phyloP scores from a whole-genome alignment of 345 rosid genomes.

The Lepidium aucheri region DNA sequence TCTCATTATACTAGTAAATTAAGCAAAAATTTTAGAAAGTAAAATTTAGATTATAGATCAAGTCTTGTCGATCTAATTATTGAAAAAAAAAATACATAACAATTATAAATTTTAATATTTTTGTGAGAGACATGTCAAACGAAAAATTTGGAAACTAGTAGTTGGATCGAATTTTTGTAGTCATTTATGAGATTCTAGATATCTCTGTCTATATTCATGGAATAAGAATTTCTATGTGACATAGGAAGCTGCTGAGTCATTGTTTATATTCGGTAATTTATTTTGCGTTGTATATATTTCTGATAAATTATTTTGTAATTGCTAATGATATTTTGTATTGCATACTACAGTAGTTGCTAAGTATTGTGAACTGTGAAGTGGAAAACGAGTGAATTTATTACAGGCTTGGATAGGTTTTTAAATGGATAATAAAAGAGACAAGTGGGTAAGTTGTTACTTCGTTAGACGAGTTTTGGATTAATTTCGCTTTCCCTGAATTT shows the following conservation, averaged over 20 bases:
- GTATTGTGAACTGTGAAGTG: not conserved
- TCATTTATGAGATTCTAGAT: not conserved
- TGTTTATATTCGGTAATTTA: not conserved
- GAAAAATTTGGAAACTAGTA: not conserved
- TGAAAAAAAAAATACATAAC: no score
- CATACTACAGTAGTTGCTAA: not conserved
- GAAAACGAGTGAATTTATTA: not conserved
- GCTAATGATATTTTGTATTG: not conserved
- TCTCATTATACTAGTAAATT: no score
- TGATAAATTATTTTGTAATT: no score
- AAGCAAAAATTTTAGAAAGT: no score
- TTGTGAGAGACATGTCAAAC: not conserved
- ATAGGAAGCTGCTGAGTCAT: no score
- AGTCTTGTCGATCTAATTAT: no score
- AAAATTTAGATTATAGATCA: no score
- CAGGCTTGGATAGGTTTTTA: not conserved
- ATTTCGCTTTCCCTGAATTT: constrained; percentile 27
- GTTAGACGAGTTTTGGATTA: constrained; percentile 18
- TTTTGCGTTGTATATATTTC: not conserved
- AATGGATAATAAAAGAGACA: not conserved
- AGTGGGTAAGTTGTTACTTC: constrained; percentile 6
- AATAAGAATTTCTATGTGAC: not conserved
- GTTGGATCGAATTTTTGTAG: not conserved
- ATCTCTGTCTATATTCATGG: not conserved
- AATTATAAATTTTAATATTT: not conserved